Evolutionary conservation across 257 asterid species (phyloP).

Genomic region (Ilex aquifolium): DNA sequence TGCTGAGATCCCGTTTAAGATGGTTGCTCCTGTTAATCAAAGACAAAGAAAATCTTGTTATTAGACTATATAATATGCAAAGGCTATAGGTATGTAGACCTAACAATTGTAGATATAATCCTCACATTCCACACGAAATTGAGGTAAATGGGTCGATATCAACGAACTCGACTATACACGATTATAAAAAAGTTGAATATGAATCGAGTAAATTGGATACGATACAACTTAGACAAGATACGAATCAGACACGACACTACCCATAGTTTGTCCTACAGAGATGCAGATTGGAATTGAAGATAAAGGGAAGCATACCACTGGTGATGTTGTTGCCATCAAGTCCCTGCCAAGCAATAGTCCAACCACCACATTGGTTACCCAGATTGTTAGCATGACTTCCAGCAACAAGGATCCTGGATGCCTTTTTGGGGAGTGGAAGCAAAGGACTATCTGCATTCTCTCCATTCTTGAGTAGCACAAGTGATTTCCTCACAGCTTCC

Average conservation of each 20-base stretch:
- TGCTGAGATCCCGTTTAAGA: conserved; percentile 25
- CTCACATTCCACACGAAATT: no score
- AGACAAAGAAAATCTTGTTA: neutral
- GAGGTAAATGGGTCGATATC: no score
- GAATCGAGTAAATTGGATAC: no score
- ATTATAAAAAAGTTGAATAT: no score
- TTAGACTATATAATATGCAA: no score
- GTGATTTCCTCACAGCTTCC: conserved; percentile 54
- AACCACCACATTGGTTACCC: conserved; percentile 52
- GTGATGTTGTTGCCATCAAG: conserved; percentile 33
- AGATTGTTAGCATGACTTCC: conserved; percentile 48
- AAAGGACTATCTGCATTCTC: conserved; percentile 21
- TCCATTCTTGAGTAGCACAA: conserved; percentile 49
- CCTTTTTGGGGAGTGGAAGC: conserved; percentile 44
- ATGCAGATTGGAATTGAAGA: neutral
- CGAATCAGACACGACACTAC: neutral
- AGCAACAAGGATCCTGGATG: conserved; percentile 39
- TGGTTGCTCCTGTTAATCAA: conserved; percentile 37
- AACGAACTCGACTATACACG: neutral
- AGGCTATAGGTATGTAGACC: no score
- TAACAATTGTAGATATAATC: no score
- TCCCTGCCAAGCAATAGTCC: conserved; percentile 62
- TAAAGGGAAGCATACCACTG: conserved; percentile 14
- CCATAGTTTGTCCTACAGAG: no score
- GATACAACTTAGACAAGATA: no score